Evolutionary conservation across 2,329 filamentous ascomycete species (phyloP).

Genomic region (Sclerotinia borealis): DNA sequence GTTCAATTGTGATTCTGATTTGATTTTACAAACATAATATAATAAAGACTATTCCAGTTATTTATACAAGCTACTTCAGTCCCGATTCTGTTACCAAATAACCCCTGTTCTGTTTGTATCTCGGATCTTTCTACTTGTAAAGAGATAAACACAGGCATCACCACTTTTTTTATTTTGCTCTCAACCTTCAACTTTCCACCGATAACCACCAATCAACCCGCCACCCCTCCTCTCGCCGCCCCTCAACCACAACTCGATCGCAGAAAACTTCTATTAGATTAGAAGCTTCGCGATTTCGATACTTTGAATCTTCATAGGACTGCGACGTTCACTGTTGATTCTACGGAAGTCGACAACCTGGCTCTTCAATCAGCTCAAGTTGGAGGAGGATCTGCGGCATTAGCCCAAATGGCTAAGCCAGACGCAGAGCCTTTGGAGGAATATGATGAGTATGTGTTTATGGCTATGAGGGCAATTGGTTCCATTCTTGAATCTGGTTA

Average conservation of each 20-base stretch:
- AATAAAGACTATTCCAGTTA: not conserved
- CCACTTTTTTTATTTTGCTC: constrained; percentile 7
- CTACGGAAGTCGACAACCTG: constrained; percentile 47
- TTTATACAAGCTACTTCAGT: not conserved
- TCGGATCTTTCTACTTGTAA: not conserved
- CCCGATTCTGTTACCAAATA: not conserved
- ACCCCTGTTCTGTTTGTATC: not conserved
- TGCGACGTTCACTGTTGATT: constrained; percentile 4
- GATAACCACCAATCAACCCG: constrained; percentile 2
- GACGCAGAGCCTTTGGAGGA: constrained; percentile 57
- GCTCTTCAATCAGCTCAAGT: constrained; percentile 52
- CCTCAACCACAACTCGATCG: not conserved
- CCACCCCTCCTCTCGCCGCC: not conserved
- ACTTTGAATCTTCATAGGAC: not conserved
- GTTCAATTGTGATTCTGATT: not conserved
- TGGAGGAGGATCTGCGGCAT: constrained; percentile 60
- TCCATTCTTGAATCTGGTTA: not conserved
- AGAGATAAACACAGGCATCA: not conserved
- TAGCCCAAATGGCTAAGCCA: constrained; percentile 65
- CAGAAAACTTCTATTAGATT: not conserved
- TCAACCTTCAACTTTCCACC: not conserved
- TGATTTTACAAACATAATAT: too few relatives aligned
- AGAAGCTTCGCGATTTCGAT: not conserved
- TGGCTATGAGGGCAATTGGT: constrained; percentile 10
- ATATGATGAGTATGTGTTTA: constrained; percentile 51